Base-by-base conservation (phyloP, 306 rosid genomes). In the Ceratonia siliqua region DNA sequence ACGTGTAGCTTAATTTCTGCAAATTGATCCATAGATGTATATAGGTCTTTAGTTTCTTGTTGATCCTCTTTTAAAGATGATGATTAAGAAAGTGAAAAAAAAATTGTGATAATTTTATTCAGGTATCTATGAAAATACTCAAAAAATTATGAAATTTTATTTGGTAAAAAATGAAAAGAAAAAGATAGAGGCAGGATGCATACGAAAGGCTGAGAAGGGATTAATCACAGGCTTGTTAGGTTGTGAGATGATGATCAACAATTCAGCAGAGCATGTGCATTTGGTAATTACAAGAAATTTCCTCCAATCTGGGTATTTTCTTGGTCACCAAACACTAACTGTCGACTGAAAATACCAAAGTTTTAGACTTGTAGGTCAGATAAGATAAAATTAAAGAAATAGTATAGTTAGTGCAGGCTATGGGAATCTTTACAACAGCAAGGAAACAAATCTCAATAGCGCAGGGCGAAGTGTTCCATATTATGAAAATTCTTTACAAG, bases 401-500 rank as follows among this genome's bases (percentile, higher is more conserved):
- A 33, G 30, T 48, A 35, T 28, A 2, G 66, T 1, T 15, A 33
- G 39, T 11, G 22, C 22, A 27, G 28, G 28, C 30, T n/a, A 35
- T 68, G 69, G 69, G 74, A 79, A 56, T 55, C 54, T 46, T 54
- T 63, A 1, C 58, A 68, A 36, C 11, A 5, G 18, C 77, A 59
- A 17, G 33, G 41, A 52, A 80, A 32, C 6, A 28, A 39, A 18
- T 9, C 2, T 33, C 10, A n/a, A 46, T 45, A n/a, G 1, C 39
- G 28, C 3, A 39, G 5, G 46, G 68, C 54, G 46, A n/a, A 79
- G 74, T 65, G 73, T 55, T 78, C 62, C 54, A 35, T 46, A 64
- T 35, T 59, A 58, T 74, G 61, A 53, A 42, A 30, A 73, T 32
- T 73, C 21, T 48, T 78, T 62, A 30, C 59, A 62, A 36, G 67